Evolutionary conservation across 371 early-diverging fungal species (phyloP).

Genomic region (Rhizopus microsporus): DNA sequence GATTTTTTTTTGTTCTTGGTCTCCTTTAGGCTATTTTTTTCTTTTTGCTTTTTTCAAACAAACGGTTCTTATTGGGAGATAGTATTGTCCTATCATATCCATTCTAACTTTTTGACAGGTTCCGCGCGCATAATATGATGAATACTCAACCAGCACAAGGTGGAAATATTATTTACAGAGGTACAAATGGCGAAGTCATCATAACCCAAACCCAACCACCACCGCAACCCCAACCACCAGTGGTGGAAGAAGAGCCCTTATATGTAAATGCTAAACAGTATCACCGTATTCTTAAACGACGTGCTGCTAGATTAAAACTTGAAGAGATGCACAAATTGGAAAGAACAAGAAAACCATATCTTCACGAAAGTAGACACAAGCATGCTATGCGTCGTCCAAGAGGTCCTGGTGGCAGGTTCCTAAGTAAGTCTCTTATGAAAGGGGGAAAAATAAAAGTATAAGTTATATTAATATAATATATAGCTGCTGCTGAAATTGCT

Average conservation of each 20-base stretch:
- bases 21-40: constrained; percentile 6
- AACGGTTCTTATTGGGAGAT: constrained; percentile 29
- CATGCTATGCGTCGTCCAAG: constrained; percentile 96
- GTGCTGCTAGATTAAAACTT: constrained; percentile 70
- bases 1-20: constrained; percentile 1
- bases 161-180: constrained; percentile 18
- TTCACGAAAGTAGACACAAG: constrained; percentile 95
- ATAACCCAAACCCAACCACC: constrained; percentile 15
- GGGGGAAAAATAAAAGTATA: not conserved
- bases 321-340: constrained; percentile 61
- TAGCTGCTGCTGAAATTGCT: constrained; percentile 64
- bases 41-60: constrained; percentile 13
- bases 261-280: constrained; percentile 96
- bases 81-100: constrained; percentile 26
- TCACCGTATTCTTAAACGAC: constrained; percentile 84
- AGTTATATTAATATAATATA: not conserved
- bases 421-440: constrained; percentile 50
- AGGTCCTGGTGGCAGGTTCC: constrained; percentile 88
- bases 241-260: constrained; percentile 72
- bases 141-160: constrained; percentile 36
- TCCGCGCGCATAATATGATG: constrained; percentile 33
- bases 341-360: constrained; percentile 72
- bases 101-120: constrained; percentile 26
- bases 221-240: constrained; percentile 14
- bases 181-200: constrained; percentile 25